Evolutionary conservation across 805 yeast species (phyloP).

Genomic region (Grigorovia humatica): DNA sequence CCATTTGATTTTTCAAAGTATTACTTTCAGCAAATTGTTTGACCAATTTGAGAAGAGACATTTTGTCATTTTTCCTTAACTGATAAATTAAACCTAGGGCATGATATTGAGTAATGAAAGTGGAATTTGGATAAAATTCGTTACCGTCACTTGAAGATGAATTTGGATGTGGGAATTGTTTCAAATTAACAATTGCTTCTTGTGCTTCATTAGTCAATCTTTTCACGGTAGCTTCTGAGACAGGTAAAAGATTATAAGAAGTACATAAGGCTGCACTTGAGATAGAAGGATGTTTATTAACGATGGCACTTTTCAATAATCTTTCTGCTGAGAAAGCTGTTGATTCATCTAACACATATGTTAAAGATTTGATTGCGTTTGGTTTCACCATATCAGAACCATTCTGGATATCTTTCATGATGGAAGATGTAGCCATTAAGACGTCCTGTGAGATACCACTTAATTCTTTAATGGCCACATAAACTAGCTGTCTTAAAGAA

Average conservation of each 20-base stretch:
- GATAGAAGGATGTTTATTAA: constrained; percentile 77
- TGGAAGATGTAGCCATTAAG: constrained; percentile 94
- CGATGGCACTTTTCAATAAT: constrained; percentile 82
- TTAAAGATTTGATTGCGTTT: constrained; percentile 85
- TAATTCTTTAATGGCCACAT: constrained; percentile 87
- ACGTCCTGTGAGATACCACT: constrained; percentile 79
- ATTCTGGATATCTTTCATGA: constrained; percentile 94
- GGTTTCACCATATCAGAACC: constrained; percentile 83
- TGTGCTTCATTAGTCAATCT: constrained; percentile 92
- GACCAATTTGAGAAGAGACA: constrained; percentile 86
- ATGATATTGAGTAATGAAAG: constrained; percentile 87
- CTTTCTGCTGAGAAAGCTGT: constrained; percentile 93
- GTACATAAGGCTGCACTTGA: constrained; percentile 92
- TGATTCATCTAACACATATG: constrained; percentile 78
- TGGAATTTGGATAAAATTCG: constrained; percentile 52
- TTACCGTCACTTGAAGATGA: constrained; percentile 14
- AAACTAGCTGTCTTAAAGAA: constrained; percentile 83
- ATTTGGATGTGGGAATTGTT: constrained; percentile 22
- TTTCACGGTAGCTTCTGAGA: constrained; percentile 83
- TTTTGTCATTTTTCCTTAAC: constrained; percentile 80
- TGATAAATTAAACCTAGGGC: constrained; percentile 86
- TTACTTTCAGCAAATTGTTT: constrained; percentile 59
- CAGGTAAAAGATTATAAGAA: constrained; percentile 81
- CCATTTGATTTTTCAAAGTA: constrained; percentile 67
- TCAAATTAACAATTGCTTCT: constrained; percentile 57